These are phyloP conservation scores for Wallacemonas rigidus DNA, from an alignment of 208 protist species.

Conservation along the genomic window DNA sequence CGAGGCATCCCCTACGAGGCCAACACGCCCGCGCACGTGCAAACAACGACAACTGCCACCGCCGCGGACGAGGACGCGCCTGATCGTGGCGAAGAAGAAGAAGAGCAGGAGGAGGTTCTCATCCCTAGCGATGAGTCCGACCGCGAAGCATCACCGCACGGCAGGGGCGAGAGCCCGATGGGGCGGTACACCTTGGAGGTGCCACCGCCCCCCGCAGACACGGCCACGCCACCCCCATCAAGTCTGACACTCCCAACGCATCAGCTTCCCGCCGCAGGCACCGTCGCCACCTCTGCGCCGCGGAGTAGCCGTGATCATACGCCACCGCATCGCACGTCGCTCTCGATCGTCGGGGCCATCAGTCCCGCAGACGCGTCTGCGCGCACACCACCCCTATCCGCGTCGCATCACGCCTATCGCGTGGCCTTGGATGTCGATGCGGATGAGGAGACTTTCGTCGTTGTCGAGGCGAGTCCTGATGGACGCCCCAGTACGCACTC, in stretches of 20 bases:
- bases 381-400: background rate
- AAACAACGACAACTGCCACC: background rate
- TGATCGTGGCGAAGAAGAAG: background rate
- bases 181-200: background rate
- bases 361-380: background rate
- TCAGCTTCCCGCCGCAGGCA: background rate
- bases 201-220: slow-evolving; percentile 7
- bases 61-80: background rate
- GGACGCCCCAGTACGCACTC: background rate
- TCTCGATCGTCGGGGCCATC: background rate
- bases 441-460: background rate
- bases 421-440: background rate
- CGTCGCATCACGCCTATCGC: background rate
- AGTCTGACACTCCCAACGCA: slow-evolving; percentile 11
- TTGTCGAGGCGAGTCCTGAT: background rate
- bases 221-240: slow-evolving; percentile 5
- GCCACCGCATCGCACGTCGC: background rate
- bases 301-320: no score
- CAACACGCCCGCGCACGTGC: background rate
- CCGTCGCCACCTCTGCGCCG: background rate
- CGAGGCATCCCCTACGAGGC: slow-evolving; percentile 17
- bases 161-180: background rate
- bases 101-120: background rate
- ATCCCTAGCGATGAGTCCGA: slow-evolving; percentile 4
- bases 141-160: background rate